Evolutionary conservation across 306 rosid species (phyloP).

Genomic region (Castanospermum australe): DNA sequence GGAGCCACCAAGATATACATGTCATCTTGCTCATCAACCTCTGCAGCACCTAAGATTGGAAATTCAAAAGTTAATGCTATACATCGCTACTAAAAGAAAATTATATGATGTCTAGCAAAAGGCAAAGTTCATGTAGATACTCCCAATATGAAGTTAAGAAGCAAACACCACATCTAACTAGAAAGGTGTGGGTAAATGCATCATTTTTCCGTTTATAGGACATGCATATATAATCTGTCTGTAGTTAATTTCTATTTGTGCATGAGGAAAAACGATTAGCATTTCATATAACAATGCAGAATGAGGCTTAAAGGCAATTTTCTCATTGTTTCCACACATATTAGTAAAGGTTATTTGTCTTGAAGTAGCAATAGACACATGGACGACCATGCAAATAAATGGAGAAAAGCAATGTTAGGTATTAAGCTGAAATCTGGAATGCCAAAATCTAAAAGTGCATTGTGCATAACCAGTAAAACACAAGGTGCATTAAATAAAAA

Average conservation of each 20-base stretch:
- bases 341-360: neutral
- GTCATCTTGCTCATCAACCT: slow-evolving; percentile 90
- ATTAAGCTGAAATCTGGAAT: slow-evolving; percentile 16
- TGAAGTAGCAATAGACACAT: neutral
- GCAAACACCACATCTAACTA: neutral
- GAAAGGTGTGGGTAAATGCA: neutral
- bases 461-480: slow-evolving; percentile 5
- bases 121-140: neutral
- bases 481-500: slow-evolving; percentile 10
- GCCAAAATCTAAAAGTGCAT: slow-evolving; percentile 15
- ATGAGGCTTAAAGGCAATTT: neutral
- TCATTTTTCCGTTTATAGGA: neutral
- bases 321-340: slow-evolving; percentile 8
- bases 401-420: neutral
- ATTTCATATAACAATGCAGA: slow-evolving; percentile 2
- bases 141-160: slow-evolving; percentile 6
- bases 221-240: neutral
- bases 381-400: slow-evolving; percentile 18
- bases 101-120: neutral
- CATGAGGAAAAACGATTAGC: neutral
- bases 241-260: neutral
- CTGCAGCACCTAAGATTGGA: slow-evolving; percentile 72
- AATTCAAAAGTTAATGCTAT: slow-evolving; percentile 20
- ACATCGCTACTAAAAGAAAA: slow-evolving; percentile 17
- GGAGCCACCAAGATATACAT: slow-evolving; percentile 91